These are phyloP conservation scores for Candida broadrunensis DNA, from an alignment of 805 yeast genomes.

Conservation along the genomic window DNA sequence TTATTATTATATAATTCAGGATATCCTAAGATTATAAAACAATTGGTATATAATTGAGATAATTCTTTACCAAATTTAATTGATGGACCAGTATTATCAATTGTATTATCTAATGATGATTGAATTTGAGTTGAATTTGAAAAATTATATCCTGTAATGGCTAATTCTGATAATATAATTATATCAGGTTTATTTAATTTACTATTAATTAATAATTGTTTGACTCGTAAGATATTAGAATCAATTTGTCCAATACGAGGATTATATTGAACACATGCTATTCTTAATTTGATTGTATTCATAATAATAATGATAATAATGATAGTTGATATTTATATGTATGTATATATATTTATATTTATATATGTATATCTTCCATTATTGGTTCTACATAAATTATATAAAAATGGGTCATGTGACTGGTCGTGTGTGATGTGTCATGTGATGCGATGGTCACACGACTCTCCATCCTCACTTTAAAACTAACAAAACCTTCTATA, in stretches of 20 bases:
- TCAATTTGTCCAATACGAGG: constrained; percentile 60
- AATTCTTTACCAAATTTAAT: constrained; percentile 55
- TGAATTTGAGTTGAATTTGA: constrained; percentile 40
- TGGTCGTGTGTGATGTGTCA: no score
- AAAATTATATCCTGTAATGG: constrained; percentile 82
- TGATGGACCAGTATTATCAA: constrained; percentile 42
- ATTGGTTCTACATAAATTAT: no score
- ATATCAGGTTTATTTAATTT: constrained; percentile 43
- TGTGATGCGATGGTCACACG: no score
- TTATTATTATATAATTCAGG: constrained; percentile 52
- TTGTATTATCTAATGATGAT: constrained; percentile 56
- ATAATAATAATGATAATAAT: not conserved
- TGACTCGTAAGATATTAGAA: constrained; percentile 49
- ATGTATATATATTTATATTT: no score
- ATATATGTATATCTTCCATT: no score
- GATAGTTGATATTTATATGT: no score
- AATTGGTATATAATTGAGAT: constrained; percentile 46
- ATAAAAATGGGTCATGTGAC: no score
- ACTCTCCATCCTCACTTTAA: no score
- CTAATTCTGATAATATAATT: constrained; percentile 79
- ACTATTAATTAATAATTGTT: constrained; percentile 31
- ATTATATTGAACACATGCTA: constrained; percentile 69
- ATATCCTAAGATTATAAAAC: constrained; percentile 77
- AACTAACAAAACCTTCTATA: no score
- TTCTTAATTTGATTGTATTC: constrained; percentile 42